Base-by-base conservation (phyloP, 2,329 filamentous ascomycete genomes). In the Diplodia mutila region DNA sequence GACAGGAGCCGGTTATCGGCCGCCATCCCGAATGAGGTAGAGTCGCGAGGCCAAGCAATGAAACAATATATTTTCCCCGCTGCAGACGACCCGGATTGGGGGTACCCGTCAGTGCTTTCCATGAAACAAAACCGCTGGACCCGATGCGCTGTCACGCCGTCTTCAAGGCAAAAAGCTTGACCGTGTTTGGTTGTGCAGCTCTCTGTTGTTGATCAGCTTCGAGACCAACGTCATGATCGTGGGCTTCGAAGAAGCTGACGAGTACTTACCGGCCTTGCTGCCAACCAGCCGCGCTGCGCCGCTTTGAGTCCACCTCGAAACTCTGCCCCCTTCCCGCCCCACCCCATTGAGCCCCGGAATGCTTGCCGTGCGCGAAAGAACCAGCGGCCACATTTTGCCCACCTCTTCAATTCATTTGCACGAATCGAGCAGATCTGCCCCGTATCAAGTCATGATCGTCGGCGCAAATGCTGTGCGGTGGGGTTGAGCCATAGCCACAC, bases 1-100 rank as follows among this genome's bases (percentile, higher is more conserved):
- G 42, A 46, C 7, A 46, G 9, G 4, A 4, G 52, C 25, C 53
- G 29, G 57, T 49, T 34, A 48, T 49, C 57, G 55, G 42, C 42
- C 42, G 42, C 42, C 42, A 46, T 46, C 54, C 55, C 42, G 12
- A 3, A 46, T 59, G 21, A 25, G 55, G 55, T 6, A 46, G 8
- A 32, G 29, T 32, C 29, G 54, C 34, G n/a, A n/a, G n/a, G n/a
- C n/a, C n/a, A n/a, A n/a, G n/a, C n/a, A n/a, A n/a, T n/a, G n/a
- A n/a, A n/a, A n/a, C 14, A 18, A 61, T 61, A 48, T 49, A 48
- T 61, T 61, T 16, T n/a, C 57, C 57, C 23, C 57, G 37, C 37
- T n/a, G 23, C 55, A 12, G 37, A 8, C n/a, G 14, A 21, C 42
- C 42, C 42, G n/a, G n/a, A 46, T 46, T 46, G 18, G 42, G 18